These are phyloP conservation scores for Akanthomyces muscarius DNA, from an alignment of 2,329 filamentous ascomycete species.

Conservation along the genomic window DNA sequence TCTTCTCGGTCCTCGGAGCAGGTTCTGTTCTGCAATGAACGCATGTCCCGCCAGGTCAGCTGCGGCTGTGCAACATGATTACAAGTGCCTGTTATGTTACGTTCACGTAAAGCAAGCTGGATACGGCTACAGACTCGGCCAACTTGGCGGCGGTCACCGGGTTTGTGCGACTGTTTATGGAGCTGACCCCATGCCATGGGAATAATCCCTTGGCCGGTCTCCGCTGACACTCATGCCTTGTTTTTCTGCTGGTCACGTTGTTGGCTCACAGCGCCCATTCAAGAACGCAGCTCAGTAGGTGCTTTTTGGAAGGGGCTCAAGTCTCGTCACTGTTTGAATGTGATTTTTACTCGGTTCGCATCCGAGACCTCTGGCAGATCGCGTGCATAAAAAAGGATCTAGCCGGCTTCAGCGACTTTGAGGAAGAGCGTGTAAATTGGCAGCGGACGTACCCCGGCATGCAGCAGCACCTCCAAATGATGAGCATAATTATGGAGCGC, in stretches of 20 bases:
- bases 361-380: not conserved
- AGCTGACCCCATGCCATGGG: not conserved
- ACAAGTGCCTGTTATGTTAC: not conserved
- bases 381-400: not conserved
- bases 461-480: constrained; percentile 10
- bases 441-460: constrained; percentile 9
- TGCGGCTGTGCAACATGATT: constrained; percentile 5
- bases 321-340: not conserved
- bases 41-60: not conserved
- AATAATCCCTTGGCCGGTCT: not conserved
- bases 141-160: not conserved
- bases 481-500: constrained; percentile 1
- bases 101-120: not conserved
- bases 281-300: not conserved
- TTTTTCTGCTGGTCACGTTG: constrained; percentile 7
- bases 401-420: not conserved
- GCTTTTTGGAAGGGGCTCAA: not conserved
- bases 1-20: not conserved
- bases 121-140: not conserved
- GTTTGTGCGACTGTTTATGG: not conserved
- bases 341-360: constrained; percentile 5
- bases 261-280: constrained; percentile 4
- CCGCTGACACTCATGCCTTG: not conserved
- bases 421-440: not conserved
- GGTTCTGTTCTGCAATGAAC: not conserved